Evolutionary conservation across 768 basidiomycete genomes (phyloP), one percentile per base, ranked within the genome.

Genomic region (Rhodotorula babjevae): DNA sequence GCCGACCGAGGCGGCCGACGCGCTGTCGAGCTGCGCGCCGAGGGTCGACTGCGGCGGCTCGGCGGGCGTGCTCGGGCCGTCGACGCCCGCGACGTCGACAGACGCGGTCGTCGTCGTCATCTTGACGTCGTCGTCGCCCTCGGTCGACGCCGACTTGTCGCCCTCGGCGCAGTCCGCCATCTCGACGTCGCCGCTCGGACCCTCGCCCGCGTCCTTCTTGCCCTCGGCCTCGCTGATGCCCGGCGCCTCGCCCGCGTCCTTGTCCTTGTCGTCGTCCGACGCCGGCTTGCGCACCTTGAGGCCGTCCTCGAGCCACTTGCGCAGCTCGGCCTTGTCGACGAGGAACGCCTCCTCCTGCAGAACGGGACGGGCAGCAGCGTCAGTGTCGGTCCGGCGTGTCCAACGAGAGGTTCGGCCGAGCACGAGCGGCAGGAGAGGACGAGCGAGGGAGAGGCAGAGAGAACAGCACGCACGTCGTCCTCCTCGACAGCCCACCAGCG

Each of bases 271-370:
- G 33, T 58, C 11, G 46, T 58, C 50, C 18, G 53, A 4, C 25
- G 47, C n/a, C 40, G 62, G 33, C 19, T 61, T 33, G 23, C 11
- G 25, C 23, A 52, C 50, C 62, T 67, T 65, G 15, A 79, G 65
- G 16, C 77, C 76, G 36, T 84, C 83, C 7, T 84, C 82, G 27
- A 91, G 75, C 88, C 89, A 93, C 18, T 78, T 79, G 74, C 86
- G 85, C 59, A 93, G 81, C 11, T 86, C 86, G 68, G 84, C 82
- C 67, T 85, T 84, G 77, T 88, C 87, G 57, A 87, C 84, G 50
- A 92, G 84, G 25, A 87, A 81, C 23, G 83, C 85, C 29, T 87
- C 84, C 88, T 86, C 67, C 49, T 66, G 65, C 75, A 3, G 33
- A 2, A 31, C 29, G n/a, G 31, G 14, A 31, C 29, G n/a, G 31